These are phyloP conservation scores for Salvia splendens DNA, from an alignment of 257 asterid genomes.

Conservation along the genomic window DNA sequence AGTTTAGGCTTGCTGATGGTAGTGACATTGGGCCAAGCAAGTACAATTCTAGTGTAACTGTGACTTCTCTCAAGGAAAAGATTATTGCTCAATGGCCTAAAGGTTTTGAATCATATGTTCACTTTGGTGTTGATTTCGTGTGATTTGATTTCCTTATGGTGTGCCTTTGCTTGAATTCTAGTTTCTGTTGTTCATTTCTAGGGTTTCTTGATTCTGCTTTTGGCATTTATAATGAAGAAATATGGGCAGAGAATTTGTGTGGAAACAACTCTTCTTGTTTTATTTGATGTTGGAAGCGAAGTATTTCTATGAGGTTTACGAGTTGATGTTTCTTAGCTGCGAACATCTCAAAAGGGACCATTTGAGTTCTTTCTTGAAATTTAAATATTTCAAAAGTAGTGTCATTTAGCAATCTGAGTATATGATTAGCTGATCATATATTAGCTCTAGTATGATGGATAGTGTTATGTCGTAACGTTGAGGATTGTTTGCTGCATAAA, in stretches of 20 bases:
- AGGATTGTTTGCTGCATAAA: neutral
- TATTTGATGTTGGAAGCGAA: slow-evolving; percentile 6
- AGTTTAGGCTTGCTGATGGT: slow-evolving; percentile 96
- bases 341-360: neutral
- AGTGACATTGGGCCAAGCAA: slow-evolving; percentile 91
- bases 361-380: neutral
- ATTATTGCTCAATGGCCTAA: slow-evolving; percentile 86
- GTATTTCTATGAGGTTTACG: neutral
- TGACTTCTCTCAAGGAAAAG: slow-evolving; percentile 82
- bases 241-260: slow-evolving; percentile 1
- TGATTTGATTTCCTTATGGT: slow-evolving; percentile 14
- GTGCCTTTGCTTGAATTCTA: slow-evolving; percentile 1
- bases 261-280: neutral
- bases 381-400: neutral
- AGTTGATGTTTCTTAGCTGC: neutral
- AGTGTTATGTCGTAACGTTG: neutral
- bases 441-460: neutral
- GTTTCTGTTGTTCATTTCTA: neutral
- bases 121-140: neutral
- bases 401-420: neutral
- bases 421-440: neutral
- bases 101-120: slow-evolving; percentile 48
- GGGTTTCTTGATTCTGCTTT: neutral
- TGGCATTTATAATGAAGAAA: neutral
- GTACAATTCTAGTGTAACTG: slow-evolving; percentile 64